A percentile compares a stretch with the other conserved stretches of the same genome.
phyloP scores from a whole-genome alignment of 2,329 filamentous ascomycete species.

The Botrytis sinoallii region DNA sequence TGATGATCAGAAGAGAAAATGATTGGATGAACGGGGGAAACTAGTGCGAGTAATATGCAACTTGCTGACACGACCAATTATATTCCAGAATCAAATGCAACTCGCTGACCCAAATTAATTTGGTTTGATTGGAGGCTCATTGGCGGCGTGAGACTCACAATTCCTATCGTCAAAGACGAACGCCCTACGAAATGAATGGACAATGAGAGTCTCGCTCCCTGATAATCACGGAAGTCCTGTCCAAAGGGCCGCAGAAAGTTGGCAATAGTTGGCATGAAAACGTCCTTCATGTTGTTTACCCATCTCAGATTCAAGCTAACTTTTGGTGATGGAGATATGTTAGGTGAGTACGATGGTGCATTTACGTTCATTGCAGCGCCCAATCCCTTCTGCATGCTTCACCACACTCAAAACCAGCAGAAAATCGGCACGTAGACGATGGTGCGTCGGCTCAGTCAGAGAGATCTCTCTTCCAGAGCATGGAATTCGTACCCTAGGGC shows the following conservation, averaged over 20 bases:
- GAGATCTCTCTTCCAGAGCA: not conserved
- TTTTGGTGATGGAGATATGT: not conserved
- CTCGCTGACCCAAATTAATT: conserved; percentile 1
- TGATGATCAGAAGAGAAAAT: not conserved
- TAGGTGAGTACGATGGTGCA: not conserved
- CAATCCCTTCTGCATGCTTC: not conserved
- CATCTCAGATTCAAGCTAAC: not conserved
- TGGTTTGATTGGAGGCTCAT: not conserved
- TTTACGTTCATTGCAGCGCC: not conserved
- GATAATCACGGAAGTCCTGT: not conserved
- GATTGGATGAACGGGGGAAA: not conserved
- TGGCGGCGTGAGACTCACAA: not conserved
- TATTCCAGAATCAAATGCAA: not conserved
- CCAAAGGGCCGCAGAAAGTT: not conserved
- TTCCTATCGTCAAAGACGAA: not conserved
- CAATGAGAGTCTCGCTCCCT: not conserved
- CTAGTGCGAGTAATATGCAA: not conserved
- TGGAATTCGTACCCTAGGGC: not conserved
- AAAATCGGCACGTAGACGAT: not conserved
- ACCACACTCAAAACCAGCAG: not conserved
- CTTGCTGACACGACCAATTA: conserved; percentile 5
- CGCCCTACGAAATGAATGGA: not conserved
- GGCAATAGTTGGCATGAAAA: not conserved
- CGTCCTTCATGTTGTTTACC: not conserved
- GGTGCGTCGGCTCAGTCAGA: not conserved